phyloP scores from a whole-genome alignment of 108 stramenopile species.

The Nitzschia putrida region DNA sequence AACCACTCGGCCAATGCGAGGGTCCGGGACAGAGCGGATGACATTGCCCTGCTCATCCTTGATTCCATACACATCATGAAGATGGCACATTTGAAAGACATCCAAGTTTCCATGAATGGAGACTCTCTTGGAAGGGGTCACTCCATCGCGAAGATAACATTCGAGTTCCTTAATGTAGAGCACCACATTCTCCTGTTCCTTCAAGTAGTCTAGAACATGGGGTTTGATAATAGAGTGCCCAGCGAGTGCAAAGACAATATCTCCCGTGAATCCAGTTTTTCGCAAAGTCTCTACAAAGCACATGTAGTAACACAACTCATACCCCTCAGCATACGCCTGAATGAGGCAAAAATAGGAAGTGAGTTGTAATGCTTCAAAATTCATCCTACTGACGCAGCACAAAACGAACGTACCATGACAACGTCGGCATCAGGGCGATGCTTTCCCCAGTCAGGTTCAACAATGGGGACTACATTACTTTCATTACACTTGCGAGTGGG shows the following conservation, averaged over 20 bases:
- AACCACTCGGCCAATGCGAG: slow-evolving; percentile 70
- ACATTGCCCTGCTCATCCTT: slow-evolving; percentile 33
- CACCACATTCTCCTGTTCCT: slow-evolving; percentile 54
- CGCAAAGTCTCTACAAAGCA: slow-evolving; percentile 70
- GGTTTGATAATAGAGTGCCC: slow-evolving; percentile 39
- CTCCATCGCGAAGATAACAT: slow-evolving; percentile 52
- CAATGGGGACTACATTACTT: slow-evolving; percentile 19
- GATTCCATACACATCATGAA: slow-evolving; percentile 59
- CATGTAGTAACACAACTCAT: slow-evolving; percentile 64
- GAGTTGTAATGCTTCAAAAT: neutral
- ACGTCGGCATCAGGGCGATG: slow-evolving; percentile 59
- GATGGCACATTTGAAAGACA: slow-evolving; percentile 59
- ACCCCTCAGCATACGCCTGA: slow-evolving; percentile 71
- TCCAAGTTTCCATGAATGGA: slow-evolving; percentile 39
- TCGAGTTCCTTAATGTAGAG: slow-evolving; percentile 63
- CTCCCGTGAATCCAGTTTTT: slow-evolving; percentile 65
- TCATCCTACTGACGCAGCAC: neutral
- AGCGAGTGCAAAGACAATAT: slow-evolving; percentile 71
- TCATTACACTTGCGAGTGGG: slow-evolving; percentile 31
- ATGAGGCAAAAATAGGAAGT: neutral
- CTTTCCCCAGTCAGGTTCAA: slow-evolving; percentile 49
- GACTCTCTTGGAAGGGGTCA: slow-evolving; percentile 35
- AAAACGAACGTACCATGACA: slow-evolving; percentile 48
- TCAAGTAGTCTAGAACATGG: slow-evolving; percentile 72
- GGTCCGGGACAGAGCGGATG: slow-evolving; percentile 51